Evolutionary conservation across 805 yeast species (phyloP).

Genomic region (Saccharomycopsis sp.): DNA sequence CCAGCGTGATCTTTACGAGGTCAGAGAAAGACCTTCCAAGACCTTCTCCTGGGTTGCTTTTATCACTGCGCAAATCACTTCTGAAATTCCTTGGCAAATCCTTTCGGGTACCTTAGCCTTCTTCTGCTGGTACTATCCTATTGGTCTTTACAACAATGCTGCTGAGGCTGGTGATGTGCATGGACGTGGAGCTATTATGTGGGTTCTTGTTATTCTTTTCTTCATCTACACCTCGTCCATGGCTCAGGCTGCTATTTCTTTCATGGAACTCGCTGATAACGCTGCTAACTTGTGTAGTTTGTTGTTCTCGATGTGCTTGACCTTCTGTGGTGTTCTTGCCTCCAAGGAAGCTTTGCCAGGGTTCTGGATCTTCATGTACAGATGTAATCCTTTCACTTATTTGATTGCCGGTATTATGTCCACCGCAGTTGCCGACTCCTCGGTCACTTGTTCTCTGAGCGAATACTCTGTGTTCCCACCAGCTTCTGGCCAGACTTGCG

Average conservation of each 20-base stretch:
- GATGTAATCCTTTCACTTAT: conserved; percentile 65
- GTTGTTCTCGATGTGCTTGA: conserved; percentile 54
- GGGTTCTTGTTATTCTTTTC: conserved; percentile 40
- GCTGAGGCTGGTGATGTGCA: conserved; percentile 35
- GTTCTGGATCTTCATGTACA: conserved; percentile 79
- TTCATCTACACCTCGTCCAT: conserved; percentile 50
- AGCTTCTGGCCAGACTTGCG: conserved; percentile 52
- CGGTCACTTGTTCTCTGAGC: conserved; percentile 39
- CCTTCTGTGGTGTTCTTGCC: conserved; percentile 74
- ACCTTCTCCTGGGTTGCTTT: conserved; percentile 65
- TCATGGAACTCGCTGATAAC: conserved; percentile 50
- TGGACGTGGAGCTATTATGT: conserved; percentile 53
- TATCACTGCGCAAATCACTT: conserved; percentile 42
- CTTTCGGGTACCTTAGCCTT: conserved; percentile 56
- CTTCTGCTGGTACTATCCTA: conserved; percentile 67
- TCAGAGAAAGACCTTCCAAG: conserved; percentile 66
- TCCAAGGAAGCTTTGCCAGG: conserved; percentile 52
- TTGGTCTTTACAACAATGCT: conserved; percentile 60
- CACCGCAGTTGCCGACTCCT: conserved; percentile 46
- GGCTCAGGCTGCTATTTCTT: conserved; percentile 55
- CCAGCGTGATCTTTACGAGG: conserved; percentile 62
- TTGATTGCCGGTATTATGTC: conserved; percentile 50
- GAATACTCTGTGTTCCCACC: conserved; percentile 49
- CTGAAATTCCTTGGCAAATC: conserved; percentile 62
- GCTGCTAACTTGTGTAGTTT: conserved; percentile 57